phyloP scores from a whole-genome alignment of 257 asterid genomes.

The Plantago major region DNA sequence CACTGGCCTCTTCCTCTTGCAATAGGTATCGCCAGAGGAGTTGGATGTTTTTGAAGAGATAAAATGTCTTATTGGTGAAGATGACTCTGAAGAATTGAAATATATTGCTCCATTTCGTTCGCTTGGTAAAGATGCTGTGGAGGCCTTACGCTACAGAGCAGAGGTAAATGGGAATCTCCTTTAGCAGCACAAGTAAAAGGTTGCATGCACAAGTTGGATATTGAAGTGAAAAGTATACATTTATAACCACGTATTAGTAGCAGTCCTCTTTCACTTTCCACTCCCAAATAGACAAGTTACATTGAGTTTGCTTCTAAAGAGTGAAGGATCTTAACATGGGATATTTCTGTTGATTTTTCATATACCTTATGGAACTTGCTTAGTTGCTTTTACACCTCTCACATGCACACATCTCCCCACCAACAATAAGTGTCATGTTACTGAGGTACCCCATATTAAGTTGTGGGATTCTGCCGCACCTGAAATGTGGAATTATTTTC shows the following conservation, averaged over 20 bases:
- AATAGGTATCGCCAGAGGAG: slow-evolving; percentile 75
- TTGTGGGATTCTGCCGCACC: no score
- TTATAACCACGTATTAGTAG: neutral
- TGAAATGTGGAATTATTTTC: no score
- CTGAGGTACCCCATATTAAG: no score
- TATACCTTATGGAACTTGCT: no score
- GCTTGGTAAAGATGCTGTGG: slow-evolving; percentile 82
- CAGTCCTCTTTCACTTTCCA: no score
- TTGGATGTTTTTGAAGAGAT: slow-evolving; percentile 69
- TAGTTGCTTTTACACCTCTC: no score
- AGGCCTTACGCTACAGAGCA: slow-evolving; percentile 87
- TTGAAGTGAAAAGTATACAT: neutral
- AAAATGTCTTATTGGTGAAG: slow-evolving; percentile 69
- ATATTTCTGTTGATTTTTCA: no score
- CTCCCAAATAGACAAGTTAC: no score
- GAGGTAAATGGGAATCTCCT: slow-evolving; percentile 50
- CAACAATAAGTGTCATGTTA: no score
- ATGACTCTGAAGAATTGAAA: slow-evolving; percentile 51
- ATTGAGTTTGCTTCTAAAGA: no score
- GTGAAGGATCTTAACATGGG: no score
- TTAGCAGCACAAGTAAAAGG: slow-evolving; percentile 1
- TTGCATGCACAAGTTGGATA: slow-evolving; percentile 3
- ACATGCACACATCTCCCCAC: no score
- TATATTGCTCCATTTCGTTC: slow-evolving; percentile 87
- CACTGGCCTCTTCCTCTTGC: slow-evolving; percentile 10